A percentile compares a stretch with the other conserved stretches of the same genome.
These are phyloP conservation scores for Eutrema salsugineum DNA, from an alignment of 441 rosid species.

Conservation along the genomic window DNA sequence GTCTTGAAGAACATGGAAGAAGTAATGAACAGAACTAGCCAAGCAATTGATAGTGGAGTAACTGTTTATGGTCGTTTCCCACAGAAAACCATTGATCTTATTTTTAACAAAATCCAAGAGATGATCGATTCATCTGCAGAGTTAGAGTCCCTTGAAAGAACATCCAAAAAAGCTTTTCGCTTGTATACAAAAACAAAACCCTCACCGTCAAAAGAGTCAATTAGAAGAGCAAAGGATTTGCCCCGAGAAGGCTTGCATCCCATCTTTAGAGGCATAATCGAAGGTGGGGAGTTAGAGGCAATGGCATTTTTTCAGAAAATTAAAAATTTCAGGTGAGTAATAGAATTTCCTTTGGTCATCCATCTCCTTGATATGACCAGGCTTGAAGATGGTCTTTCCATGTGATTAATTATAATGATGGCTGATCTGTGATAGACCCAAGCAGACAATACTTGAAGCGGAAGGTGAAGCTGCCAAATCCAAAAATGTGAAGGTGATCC, in stretches of 20 bases:
- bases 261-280: conserved; percentile 65
- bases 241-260: conserved; percentile 92
- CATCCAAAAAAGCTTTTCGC: conserved; percentile 84
- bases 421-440: conserved; percentile 59
- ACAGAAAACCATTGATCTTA: conserved; percentile 77
- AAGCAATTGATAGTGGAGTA: conserved; percentile 75
- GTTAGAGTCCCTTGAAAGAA: conserved; percentile 57
- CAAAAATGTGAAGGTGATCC: conserved; percentile 60
- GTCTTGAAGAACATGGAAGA: conserved; percentile 77
- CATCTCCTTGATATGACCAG: background rate
- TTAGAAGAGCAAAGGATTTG: conserved; percentile 77
- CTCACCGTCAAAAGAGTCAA: conserved; percentile 81
- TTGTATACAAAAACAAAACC: conserved; percentile 89
- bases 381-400: background rate
- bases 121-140: conserved; percentile 82
- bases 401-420: conserved; percentile 10
- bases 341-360: background rate
- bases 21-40: conserved; percentile 63
- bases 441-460: conserved; percentile 96
- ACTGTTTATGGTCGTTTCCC: conserved; percentile 94
- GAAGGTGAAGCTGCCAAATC: conserved; percentile 92
- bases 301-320: conserved; percentile 90
- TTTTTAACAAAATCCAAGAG: conserved; percentile 70
- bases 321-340: conserved; percentile 69
- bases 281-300: conserved; percentile 82